phyloP scores from a whole-genome alignment of 352 stramenopile species.

The Pythium brachiatum region DNA sequence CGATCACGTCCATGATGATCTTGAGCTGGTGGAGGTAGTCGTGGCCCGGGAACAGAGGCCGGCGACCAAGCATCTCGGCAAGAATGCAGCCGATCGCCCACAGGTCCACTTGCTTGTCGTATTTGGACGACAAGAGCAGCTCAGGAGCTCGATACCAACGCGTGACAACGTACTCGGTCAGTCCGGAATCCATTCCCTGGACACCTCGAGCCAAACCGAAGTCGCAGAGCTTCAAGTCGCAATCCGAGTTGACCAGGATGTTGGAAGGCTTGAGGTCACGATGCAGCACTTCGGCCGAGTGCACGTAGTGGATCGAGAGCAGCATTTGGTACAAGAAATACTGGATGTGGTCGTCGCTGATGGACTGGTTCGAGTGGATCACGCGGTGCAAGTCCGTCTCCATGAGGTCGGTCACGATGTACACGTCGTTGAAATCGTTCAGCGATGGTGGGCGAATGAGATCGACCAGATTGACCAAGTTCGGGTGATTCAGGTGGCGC shows the following conservation, averaged over 20 bases:
- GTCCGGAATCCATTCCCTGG: constrained; percentile 73
- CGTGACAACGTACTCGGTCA: constrained; percentile 90
- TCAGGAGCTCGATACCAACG: constrained; percentile 91
- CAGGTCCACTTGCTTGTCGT: constrained; percentile 88
- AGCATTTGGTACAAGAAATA: constrained; percentile 93
- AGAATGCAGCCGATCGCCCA: constrained; percentile 88
- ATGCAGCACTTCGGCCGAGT: constrained; percentile 94
- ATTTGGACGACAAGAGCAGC: constrained; percentile 89
- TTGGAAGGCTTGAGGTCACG: constrained; percentile 89
- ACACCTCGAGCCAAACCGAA: constrained; percentile 92
- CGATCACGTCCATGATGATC: constrained; percentile 90
- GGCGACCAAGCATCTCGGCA: constrained; percentile 81
- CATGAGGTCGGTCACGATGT: constrained; percentile 92
- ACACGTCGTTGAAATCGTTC: constrained; percentile 88
- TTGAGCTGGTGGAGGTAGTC: constrained; percentile 88
- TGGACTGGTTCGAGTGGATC: constrained; percentile 84
- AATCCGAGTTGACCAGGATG: constrained; percentile 89
- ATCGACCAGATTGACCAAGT: constrained; percentile 81
- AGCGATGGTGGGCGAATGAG: constrained; percentile 75
- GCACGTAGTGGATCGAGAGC: constrained; percentile 96
- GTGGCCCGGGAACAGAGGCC: constrained; percentile 83
- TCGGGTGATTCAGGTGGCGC: constrained; percentile 83
- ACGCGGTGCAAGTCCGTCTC: constrained; percentile 91
- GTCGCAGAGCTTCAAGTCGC: constrained; percentile 88
- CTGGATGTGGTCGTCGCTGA: constrained; percentile 87